Percentiles rank a stretch among this genome's conserved stretches.
phyloP scores from a whole-genome alignment of 2,329 filamentous ascomycete species.

The Aspergillus sp. region DNA sequence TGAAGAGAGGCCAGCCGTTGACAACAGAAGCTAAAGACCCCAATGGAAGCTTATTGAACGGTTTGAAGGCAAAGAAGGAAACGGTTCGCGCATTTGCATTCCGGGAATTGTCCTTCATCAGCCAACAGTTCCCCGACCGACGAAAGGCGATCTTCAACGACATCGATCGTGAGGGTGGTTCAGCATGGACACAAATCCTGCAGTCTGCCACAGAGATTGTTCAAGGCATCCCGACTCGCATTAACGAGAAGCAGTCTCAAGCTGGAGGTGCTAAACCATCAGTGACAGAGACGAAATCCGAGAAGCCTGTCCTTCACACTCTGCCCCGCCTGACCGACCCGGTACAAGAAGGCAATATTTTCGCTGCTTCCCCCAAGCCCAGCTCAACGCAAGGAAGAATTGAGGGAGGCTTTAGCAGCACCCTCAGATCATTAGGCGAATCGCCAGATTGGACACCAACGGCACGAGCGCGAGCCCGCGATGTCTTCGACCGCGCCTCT shows the following conservation, averaged over 20 bases:
- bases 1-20: slow-evolving; percentile 82
- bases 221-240: slow-evolving; percentile 64
- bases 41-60: slow-evolving; percentile 83
- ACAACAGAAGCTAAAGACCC: slow-evolving; percentile 85
- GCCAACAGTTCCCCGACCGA: slow-evolving; percentile 70
- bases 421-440: slow-evolving; percentile 49
- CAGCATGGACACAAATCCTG: slow-evolving; percentile 79
- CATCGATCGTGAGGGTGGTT: slow-evolving; percentile 76
- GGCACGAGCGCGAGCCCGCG: slow-evolving; percentile 38
- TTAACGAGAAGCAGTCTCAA: slow-evolving; percentile 61
- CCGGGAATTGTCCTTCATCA: slow-evolving; percentile 85
- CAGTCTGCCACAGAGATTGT: slow-evolving; percentile 68
- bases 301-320: slow-evolving; percentile 39
- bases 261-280: slow-evolving; percentile 31
- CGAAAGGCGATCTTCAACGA: slow-evolving; percentile 82
- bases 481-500: slow-evolving; percentile 40
- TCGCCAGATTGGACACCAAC: slow-evolving; percentile 45
- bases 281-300: slow-evolving; percentile 44
- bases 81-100: slow-evolving; percentile 79
- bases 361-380: slow-evolving; percentile 42
- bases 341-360: slow-evolving; percentile 50
- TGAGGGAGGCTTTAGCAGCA: slow-evolving; percentile 43
- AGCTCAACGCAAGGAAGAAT: slow-evolving; percentile 37
- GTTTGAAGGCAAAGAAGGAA: slow-evolving; percentile 79
- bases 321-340: slow-evolving; percentile 52